Evolutionary conservation across 1,139 yeast genomes (phyloP), one percentile per base, ranked within the genome.

Genomic region (Magnusiomyces paraingens): DNA sequence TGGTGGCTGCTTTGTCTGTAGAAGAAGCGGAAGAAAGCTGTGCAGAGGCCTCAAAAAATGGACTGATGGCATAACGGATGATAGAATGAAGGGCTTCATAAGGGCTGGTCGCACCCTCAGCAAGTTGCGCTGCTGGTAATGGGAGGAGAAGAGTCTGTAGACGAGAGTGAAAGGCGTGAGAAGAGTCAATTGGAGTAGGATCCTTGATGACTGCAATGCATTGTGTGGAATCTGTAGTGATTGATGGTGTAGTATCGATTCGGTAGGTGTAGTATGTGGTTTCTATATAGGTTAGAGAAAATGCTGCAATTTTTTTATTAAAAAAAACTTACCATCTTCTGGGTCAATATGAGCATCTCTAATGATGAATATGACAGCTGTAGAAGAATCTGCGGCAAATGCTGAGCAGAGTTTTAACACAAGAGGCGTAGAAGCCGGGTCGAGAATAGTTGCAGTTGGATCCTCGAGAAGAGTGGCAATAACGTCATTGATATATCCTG

Each of bases 81-180:
- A 89, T 70, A 0, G 81, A 71, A 60, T 82, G 75, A n/a, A 89
- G 64, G 36, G 77, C 76, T 54, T 84, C 87, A 59, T 79, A 80
- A 4, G 81, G 66, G 29, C 60, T 57, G 38, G 20, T 15, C 10
- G 29, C n/a, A n/a, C 22, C 17, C 10, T 42, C 46, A 20, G 26
- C 15, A 14, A 21, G 2, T 10, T 21, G n/a, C 2, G 10, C 21
- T 3, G 46, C 12, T 42, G 46, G 32, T 3, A 42, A 21, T 8
- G 71, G 71, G 17, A 67, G 62, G 5, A 61, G 59, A 40, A 67
- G 58, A 11, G 67, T 57, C 54, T 67, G 82, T 11, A 81, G 61
- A 59, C 80, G 83, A 2, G 68, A 57, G n/a, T 69, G 70, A n/a
- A 76, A 58, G 1, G 72, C 59, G 2, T 48, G 38, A 0, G 59